Percentiles rank a stretch among this genome's conserved stretches.
Conservation (phyloP, 148 eudicot genomes). For the Drosera capensis region DNA sequence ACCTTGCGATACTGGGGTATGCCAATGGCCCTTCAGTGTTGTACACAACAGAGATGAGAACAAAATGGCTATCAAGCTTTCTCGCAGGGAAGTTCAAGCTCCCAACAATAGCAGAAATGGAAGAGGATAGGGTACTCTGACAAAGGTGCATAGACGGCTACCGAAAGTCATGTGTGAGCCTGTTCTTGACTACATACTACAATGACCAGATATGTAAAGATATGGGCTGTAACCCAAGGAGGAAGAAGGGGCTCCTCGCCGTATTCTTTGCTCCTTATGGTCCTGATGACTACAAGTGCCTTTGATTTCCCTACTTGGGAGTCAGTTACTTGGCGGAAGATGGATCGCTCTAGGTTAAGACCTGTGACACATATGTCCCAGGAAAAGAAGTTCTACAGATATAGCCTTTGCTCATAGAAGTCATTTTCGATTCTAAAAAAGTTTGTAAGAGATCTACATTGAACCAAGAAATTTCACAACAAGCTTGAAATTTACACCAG, state of each 20-base stretch:
- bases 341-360: too few species aligned
- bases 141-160: slow-evolving; percentile 12
- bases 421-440: too few species aligned
- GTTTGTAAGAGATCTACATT: too few species aligned
- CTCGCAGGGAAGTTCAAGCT: slow-evolving; percentile 26
- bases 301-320: too few species aligned
- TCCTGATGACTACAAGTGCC: slow-evolving; percentile 45
- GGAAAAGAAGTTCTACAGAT: too few species aligned
- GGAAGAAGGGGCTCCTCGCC: slow-evolving; percentile 39
- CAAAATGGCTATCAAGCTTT: slow-evolving; percentile 29
- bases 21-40: slow-evolving; percentile 20
- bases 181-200: too few species aligned
- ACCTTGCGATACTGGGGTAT: slow-evolving; percentile 30
- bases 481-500: too few species aligned
- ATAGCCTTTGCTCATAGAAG: too few species aligned
- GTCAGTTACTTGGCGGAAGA: too few species aligned
- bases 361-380: too few species aligned
- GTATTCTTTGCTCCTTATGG: slow-evolving; percentile 57
- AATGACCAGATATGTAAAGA: slow-evolving; percentile 70
- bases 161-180: too few species aligned
- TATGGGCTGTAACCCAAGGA: slow-evolving; percentile 50
- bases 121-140: slow-evolving; percentile 20
- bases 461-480: too few species aligned
- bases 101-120: slow-evolving; percentile 27
- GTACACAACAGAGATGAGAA: slow-evolving; percentile 23